Percentiles rank a stretch among this genome's conserved stretches.
These are phyloP conservation scores for Bipolaris gigantea DNA, from an alignment of 2,329 filamentous ascomycete genomes.

Conservation along the genomic window DNA sequence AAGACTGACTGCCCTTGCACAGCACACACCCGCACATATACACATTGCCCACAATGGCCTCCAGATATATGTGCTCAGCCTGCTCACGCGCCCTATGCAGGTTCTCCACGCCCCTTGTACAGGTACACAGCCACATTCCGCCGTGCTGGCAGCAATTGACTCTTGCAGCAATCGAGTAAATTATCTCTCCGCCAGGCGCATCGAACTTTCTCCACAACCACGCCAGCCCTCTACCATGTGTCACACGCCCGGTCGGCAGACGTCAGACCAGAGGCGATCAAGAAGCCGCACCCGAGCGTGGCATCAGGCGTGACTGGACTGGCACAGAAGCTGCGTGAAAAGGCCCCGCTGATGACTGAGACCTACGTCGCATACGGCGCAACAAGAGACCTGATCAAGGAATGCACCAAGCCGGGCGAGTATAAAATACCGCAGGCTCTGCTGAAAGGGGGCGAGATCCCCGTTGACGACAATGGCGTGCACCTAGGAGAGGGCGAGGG, in stretches of 20 bases:
- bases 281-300: constrained; percentile 19
- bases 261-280: constrained; percentile 20
- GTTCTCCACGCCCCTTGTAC: constrained; percentile 18
- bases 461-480: constrained; percentile 74
- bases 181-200: constrained; percentile 20
- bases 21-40: too few species aligned
- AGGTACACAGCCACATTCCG: constrained; percentile 17
- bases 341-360: constrained; percentile 49
- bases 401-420: constrained; percentile 70
- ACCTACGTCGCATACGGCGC: constrained; percentile 79
- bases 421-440: constrained; percentile 73
- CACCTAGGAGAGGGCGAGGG: constrained; percentile 75
- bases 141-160: constrained; percentile 17
- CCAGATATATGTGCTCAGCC: constrained; percentile 42
- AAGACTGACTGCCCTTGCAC: constrained; percentile 5
- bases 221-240: constrained; percentile 27
- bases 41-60: constrained; percentile 36
- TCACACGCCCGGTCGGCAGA: constrained; percentile 23
- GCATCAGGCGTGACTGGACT: constrained; percentile 25
- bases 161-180: constrained; percentile 25
- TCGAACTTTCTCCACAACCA: constrained; percentile 30
- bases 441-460: constrained; percentile 67
- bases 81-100: constrained; percentile 36
- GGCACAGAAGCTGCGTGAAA: constrained; percentile 37
- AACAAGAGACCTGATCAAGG: constrained; percentile 76